A percentile compares a stretch with the other conserved stretches of the same genome.
Conservation (phyloP, 2,329 filamentous ascomycete genomes). For the Beauveria asiatica region DNA sequence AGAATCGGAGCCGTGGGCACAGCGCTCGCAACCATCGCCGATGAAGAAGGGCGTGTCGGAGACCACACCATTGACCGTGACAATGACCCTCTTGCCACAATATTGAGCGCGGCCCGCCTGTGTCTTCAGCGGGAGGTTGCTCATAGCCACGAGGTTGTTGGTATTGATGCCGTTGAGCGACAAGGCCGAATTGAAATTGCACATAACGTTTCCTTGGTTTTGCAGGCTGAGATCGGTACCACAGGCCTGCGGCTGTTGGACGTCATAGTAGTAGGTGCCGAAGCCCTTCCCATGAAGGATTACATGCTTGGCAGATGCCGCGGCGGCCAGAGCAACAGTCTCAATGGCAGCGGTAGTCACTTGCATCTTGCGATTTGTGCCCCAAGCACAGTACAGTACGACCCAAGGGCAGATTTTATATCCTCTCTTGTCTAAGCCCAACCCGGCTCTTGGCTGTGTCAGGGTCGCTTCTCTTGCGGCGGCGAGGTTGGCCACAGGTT, state of each 20-base stretch:
- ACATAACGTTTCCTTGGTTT: constrained; percentile 10
- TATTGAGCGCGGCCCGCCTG: constrained; percentile 11
- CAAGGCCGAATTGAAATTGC: constrained; percentile 1
- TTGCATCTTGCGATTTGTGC: too few relatives aligned
- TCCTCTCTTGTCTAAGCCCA: too few relatives aligned
- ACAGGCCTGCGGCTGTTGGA: constrained; percentile 6
- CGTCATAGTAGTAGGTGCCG: constrained; percentile 13
- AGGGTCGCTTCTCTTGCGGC: not conserved
- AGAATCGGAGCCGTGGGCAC: constrained; percentile 8
- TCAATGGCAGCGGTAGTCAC: too few relatives aligned
- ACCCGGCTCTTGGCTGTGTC: not conserved
- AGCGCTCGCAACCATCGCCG: constrained; percentile 14
- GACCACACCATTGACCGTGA: constrained; percentile 13
- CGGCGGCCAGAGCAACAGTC: too few relatives aligned
- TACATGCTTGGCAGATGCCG: not conserved
- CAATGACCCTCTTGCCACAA: constrained; percentile 14
- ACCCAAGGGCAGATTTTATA: too few relatives aligned
- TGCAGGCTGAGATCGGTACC: not conserved
- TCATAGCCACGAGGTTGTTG: constrained; percentile 16
- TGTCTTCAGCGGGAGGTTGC: constrained; percentile 12
- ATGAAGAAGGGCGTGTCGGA: constrained; percentile 12
- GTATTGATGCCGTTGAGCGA: constrained; percentile 8
- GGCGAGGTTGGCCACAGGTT: not conserved
- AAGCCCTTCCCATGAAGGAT: constrained; percentile 10
- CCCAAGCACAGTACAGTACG: too few relatives aligned